Evolutionary conservation across 2,329 filamentous ascomycete genomes (phyloP), one percentile per base, ranked within the genome.

Genomic region (Bimuria novae-zelandiae): DNA sequence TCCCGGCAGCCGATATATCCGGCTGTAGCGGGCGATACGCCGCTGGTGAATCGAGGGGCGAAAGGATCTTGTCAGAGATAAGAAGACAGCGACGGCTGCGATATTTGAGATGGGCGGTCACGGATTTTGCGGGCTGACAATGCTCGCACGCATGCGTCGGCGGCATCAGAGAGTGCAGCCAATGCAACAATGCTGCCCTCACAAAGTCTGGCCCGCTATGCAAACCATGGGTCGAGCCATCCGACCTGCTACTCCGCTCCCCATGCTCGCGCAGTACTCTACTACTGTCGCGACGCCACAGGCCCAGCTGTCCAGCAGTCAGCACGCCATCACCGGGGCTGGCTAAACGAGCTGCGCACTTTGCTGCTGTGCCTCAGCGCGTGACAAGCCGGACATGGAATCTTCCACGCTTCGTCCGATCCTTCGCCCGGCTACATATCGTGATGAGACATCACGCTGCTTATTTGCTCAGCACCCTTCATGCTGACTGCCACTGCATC

Each of bases 71-170:
- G 30, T 43, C 25, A 19, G 40, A 16, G 12, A 21, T 16, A 17
- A 25, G 43, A 46, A 36, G 43, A 17, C 41, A 23, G 43, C 43
- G 29, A 46, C 30, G 43, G 30, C 29, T 23, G 21, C 25, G 43
- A 46, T 46, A 36, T 36, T 25, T 25, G 43, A 41, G 22, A 46
- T 19, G 30, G 27, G 43, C 43, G 43, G 43, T 46, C 43, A 46
- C 43, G 30, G 43, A 46, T 7, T 35, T 10, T 16, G 30, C 43
- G 43, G 43, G 43, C 43, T 46, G 43, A 46, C 43, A 25, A 22
- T 36, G 42, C 42, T 17, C 17, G 21, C 10, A 41, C 39, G 22
- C 23, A 41, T 27, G 39, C 39, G 6, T 4, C 35, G 11, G 11
- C 41, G 29, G 41, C 27, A 19, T 17, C 27, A 32, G 16, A 44